Percentiles rank a stretch among this genome's conserved stretches.
phyloP scores from a whole-genome alignment of 148 eudicot genomes.

The Vaccinium macrocarpon region DNA sequence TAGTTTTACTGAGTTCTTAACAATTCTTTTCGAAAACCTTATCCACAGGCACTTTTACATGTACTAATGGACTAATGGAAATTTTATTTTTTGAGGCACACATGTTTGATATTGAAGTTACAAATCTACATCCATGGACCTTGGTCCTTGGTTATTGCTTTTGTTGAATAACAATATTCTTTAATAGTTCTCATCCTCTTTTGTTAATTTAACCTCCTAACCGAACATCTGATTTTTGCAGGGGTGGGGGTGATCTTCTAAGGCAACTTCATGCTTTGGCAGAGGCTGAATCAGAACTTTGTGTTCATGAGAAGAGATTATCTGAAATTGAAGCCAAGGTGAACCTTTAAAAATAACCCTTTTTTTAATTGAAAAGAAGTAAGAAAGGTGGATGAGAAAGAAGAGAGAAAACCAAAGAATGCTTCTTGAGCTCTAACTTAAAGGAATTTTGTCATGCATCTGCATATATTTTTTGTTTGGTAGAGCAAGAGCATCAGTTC shows the following conservation, averaged over 20 bases:
- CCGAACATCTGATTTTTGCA: conserved; percentile 37
- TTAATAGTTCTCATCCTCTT: neutral
- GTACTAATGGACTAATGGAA: neutral
- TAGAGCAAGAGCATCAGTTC: neutral
- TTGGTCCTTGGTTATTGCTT: neutral
- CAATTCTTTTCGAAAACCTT: neutral
- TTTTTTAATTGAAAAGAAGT: neutral
- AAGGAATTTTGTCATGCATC: neutral
- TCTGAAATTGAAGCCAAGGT: conserved; percentile 92
- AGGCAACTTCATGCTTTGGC: conserved; percentile 79
- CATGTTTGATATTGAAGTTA: neutral
- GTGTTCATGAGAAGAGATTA: conserved; percentile 65
- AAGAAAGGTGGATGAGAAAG: neutral
- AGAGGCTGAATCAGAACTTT: conserved; percentile 74
- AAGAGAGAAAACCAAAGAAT: neutral
- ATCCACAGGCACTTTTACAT: neutral
- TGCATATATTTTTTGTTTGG: neutral
- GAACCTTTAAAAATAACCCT: conserved; percentile 13
- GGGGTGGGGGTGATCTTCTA: conserved; percentile 94
- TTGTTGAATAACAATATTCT: neutral
- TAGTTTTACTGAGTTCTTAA: neutral
- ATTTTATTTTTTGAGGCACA: too few species aligned
- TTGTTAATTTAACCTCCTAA: conserved; percentile 11
- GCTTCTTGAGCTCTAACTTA: neutral
- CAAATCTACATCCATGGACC: neutral